Base-by-base conservation (phyloP, 305 asterid genomes). In the Rubia peregrina region DNA sequence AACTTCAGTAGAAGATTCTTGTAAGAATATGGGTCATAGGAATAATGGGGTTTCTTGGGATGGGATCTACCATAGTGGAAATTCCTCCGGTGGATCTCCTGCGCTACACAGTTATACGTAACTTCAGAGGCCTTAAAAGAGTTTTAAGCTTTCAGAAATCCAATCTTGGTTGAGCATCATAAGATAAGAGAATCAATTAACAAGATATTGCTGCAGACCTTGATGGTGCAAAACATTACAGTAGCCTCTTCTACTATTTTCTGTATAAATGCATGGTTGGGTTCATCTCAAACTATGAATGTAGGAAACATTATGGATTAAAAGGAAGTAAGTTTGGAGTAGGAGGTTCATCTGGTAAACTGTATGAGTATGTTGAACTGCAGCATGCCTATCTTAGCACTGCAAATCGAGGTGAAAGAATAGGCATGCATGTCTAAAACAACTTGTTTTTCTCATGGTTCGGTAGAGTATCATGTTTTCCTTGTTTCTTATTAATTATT, bases 401-500 rank as follows among this genome's bases (percentile, higher is more conserved):
- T 40, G 55, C 3, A 26, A 7, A 38, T 56, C 36, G 9, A 56
- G 40, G 22, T 40, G 24, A 69, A 40, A 48, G 7, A 53, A 30
- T 48, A 33, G 57, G 38, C 30, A 36, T 40, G 53, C 22, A 13
- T 51, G 44, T 26, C 24, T 17, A 51, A 68, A 53, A 6, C 53
- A 38, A 38, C n/a, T n/a, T 17, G 40, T n/a, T 4, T 69, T 21
- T 42, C 7, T 44, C 46, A 36, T 36, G 61, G 17, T 8, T 17
- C 17, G 9, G 36, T 68, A 11, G 36, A 7, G 22, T 48, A 30
- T 9, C 16, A 30, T 26, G 22, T 41, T 24, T 69, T 53, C 24
- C 24, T 69, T 13, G 55, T 13, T 38, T 55, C 64, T 56, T 53
- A 41, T 68, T 22, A 67, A 43, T 70, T 70, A 71, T 67, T 10